Evolutionary conservation across 805 yeast species (phyloP).

Genomic region (Lachancea sp.): DNA sequence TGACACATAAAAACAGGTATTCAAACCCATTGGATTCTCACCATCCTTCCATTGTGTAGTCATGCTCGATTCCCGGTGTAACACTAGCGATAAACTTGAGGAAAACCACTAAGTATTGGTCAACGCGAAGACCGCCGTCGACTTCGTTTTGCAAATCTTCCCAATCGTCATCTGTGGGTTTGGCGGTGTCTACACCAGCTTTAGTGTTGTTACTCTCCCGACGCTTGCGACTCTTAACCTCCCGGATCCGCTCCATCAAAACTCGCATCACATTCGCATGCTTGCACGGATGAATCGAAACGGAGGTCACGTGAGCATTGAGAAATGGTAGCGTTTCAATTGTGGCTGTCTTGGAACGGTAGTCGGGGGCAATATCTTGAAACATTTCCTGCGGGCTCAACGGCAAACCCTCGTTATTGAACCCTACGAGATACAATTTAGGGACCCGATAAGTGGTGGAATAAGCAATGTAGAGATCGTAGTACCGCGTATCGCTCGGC

Average conservation of each 20-base stretch:
- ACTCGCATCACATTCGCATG: slow-evolving; percentile 94
- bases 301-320: slow-evolving; percentile 52
- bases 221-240: slow-evolving; percentile 36
- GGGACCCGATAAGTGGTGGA: slow-evolving; percentile 96
- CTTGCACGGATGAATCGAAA: slow-evolving; percentile 93
- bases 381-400: slow-evolving; percentile 85
- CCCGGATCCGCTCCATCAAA: slow-evolving; percentile 65
- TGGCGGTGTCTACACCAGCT: slow-evolving; percentile 14
- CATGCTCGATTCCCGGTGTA: slow-evolving; percentile 96
- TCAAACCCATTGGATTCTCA: no score
- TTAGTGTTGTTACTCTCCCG: slow-evolving; percentile 22
- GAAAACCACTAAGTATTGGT: slow-evolving; percentile 84
- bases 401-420: slow-evolving; percentile 76
- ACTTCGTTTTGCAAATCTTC: slow-evolving; percentile 43
- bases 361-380: slow-evolving; percentile 87
- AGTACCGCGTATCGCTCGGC: slow-evolving; percentile 52
- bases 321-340: slow-evolving; percentile 88
- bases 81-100: slow-evolving; percentile 94
- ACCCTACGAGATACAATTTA: slow-evolving; percentile 86
- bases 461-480: slow-evolving; percentile 86
- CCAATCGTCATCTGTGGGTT: slow-evolving; percentile 45
- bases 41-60: slow-evolving; percentile 95
- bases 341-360: slow-evolving; percentile 92
- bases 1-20: no score
- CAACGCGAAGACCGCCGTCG: slow-evolving; percentile 62